Evolutionary conservation across 192 early-diverging fungal genomes (phyloP), one percentile per base, ranked within the genome.

Genomic region (Backusella macrospora): DNA sequence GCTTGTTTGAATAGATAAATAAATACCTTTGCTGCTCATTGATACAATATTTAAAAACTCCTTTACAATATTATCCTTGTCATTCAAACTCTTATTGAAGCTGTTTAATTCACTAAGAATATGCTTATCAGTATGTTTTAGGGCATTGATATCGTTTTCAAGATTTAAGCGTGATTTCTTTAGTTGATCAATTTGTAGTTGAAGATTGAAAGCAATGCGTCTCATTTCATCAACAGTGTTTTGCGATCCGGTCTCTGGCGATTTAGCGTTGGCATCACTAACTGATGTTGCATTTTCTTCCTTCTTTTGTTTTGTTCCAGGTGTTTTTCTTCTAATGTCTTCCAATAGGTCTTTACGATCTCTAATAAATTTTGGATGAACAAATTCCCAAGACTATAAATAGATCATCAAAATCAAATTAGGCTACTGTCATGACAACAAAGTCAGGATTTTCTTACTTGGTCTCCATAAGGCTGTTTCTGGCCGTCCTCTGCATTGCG

Each of bases 331-430:
- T 62, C 83, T 86, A 52, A 90, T 88, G 38, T 86, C 80, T 46
- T 85, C 84, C 45, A 90, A 64, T 47, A 86, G 69, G 74, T 88
- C 84, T 73, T 82, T 79, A 49, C 84, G 86, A 55, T 88, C 83
- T 13, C 84, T 78, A 47, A 85, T 86, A 62, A 91, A 91, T 64
- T 89, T 78, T 55, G 90, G 90, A 76, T 92, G 90, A n/a, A 80
- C 77, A 77, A 90, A 92, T 68, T 90, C 90, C 90, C 88, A 90
- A 16, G 82, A 81, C 86, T 86, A 80, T 6, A 77, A 6, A 72
- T 29, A 64, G 6, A 67, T 16, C 12, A n/a, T 52, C 16, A 49
- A 49, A 14, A n/a, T 18, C 15, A 4, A 16, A 18, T 6, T 16
- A 16, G n/a, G 62, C 43, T 8, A 10, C 14, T 66, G 34, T 66